A percentile compares a stretch with the other conserved stretches of the same genome.
Evolutionary conservation across 805 yeast species (phyloP).

Genomic region (Teunomyces funiuensis): DNA sequence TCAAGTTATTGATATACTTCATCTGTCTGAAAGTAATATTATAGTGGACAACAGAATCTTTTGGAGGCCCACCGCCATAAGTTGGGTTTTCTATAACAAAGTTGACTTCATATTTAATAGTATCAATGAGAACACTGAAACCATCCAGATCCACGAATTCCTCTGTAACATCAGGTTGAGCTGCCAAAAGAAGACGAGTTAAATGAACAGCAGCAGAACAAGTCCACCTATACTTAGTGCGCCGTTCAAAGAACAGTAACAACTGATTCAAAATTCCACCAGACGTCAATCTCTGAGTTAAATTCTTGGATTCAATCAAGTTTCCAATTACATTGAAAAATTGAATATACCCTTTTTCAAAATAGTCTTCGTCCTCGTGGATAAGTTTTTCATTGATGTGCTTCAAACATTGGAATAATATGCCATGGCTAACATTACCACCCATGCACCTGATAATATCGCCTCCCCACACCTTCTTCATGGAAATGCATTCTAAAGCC

Average conservation of each 20-base stretch:
- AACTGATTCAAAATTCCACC: conserved; percentile 77
- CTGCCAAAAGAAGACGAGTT: conserved; percentile 46
- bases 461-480: conserved; percentile 66
- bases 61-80: conserved; percentile 57
- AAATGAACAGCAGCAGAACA: conserved; percentile 57
- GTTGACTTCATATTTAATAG: conserved; percentile 62
- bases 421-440: conserved; percentile 86
- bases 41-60: conserved; percentile 46
- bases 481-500: conserved; percentile 67
- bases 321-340: conserved; percentile 64
- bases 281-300: conserved; percentile 57
- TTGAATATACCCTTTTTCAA: conserved; percentile 47
- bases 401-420: conserved; percentile 69
- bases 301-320: conserved; percentile 54
- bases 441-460: conserved; percentile 77
- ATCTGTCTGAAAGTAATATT: conserved; percentile 60
- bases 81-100: conserved; percentile 61
- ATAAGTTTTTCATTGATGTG: conserved; percentile 53
- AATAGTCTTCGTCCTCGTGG: conserved; percentile 33
- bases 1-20: conserved; percentile 44
- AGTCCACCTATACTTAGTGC: conserved; percentile 53
- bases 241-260: conserved; percentile 55
- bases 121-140: conserved; percentile 56
- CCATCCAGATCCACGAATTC: conserved; percentile 71
- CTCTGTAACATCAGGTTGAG: conserved; percentile 50